A percentile compares a stretch with the other conserved stretches of the same genome.
phyloP scores from a whole-genome alignment of 164 flowering plant genomes.

The Umbellularia californica region DNA sequence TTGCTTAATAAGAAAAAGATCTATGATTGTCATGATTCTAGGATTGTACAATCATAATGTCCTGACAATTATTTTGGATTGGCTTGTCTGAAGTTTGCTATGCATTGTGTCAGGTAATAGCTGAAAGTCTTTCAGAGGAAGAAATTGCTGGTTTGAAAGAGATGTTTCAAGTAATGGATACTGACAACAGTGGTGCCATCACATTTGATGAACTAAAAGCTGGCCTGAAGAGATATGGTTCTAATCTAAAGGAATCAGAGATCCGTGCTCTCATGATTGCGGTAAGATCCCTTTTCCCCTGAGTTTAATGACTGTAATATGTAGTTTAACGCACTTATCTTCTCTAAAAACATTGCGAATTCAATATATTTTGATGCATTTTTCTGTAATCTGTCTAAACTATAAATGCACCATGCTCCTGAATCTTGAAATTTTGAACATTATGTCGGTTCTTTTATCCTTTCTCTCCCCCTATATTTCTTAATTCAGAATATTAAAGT shows the following conservation, averaged over 20 bases:
- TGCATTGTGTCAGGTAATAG: constrained; percentile 58
- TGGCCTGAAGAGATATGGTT: constrained; percentile 91
- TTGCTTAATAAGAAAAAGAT: no score
- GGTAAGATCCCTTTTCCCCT: constrained; percentile 32
- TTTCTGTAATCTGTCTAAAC: not conserved
- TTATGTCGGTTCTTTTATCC: not conserved
- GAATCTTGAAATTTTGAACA: not conserved
- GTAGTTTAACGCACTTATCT: no score
- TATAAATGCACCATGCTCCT: not conserved
- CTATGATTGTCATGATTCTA: no score
- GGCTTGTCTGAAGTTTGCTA: no score
- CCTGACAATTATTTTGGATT: no score
- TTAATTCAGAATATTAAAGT: no score
- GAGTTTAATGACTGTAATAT: not conserved
- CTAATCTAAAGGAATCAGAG: constrained; percentile 86
- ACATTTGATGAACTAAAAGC: constrained; percentile 96
- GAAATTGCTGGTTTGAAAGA: constrained; percentile 96
- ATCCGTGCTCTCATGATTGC: constrained; percentile 97
- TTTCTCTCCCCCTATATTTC: no score
- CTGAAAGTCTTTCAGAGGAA: constrained; percentile 97
- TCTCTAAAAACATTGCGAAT: not conserved
- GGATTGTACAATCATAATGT: no score
- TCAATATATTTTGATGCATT: not conserved
- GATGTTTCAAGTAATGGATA: constrained; percentile 93
- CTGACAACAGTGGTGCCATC: constrained; percentile 95